Base-by-base conservation (phyloP, 192 early-diverging fungal genomes). In the Umbelopsis ramanniana region DNA sequence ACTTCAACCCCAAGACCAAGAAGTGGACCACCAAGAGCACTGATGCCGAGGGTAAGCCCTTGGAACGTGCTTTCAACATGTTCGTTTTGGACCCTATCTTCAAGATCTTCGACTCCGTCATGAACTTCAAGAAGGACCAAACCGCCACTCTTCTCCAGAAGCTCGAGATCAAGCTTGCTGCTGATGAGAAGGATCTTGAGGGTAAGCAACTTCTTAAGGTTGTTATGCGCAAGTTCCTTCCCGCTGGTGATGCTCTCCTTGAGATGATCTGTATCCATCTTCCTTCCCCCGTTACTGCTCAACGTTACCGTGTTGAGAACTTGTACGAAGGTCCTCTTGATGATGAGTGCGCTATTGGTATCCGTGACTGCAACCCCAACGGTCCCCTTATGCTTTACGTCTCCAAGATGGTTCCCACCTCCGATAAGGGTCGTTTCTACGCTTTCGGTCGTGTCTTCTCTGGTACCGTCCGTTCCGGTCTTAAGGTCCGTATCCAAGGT, bases 391-490 rank as follows among this genome's bases (percentile, higher is more conserved):
- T 98, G 96, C 87, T 98, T 81, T 97, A 98, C 90, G 90, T 98
- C 79, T 97, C 96, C 84, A 98, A 98, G 94, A 97, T 97, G 97
- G 96, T 97, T 75, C 96, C 96, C 70, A 97, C 97, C 76, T 94
- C 95, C 74, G 97, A 97, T 87, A 97, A 96, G 90, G 95, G 96
- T 81, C 94, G 97, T 83, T 98, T 98, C 93, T 97, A 95, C 87
- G 97, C 97, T 73, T 98, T 98, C 82, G 97, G 97, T 79, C 96
- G 97, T 94, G 97, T 99, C 81, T 98, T 99, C 91, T 94, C 96
- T 77, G 97, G 97, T 80, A 97, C 96, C 74, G 95, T 97, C 78
- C 86, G 89, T 66, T 94, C 95, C 73, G 96, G 97, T 89, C 88
- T 93, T 78, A 98, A 98, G 93, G 96, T 99, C 90, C 94, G 97